Conservation (phyloP, 148 eudicot species). For the Rhododendron henanense region DNA sequence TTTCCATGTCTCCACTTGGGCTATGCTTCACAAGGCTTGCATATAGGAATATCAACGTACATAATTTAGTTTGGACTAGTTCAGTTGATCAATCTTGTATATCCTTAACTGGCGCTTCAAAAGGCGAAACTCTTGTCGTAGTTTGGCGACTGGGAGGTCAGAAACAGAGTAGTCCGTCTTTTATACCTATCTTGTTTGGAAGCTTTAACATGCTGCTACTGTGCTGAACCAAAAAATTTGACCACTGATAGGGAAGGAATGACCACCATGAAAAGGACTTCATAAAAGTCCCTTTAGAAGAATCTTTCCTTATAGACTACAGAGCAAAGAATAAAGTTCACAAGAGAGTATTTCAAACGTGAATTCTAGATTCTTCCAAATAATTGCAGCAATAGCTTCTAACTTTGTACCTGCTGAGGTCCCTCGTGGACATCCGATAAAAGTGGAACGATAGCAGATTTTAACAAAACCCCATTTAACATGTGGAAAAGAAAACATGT, state of each 20-base stretch:
- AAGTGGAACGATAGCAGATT: background rate
- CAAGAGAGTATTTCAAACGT: background rate
- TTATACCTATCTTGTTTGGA: background rate
- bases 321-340: background rate
- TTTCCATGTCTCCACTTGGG: background rate
- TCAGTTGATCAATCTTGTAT: too few species aligned
- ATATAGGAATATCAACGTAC: background rate
- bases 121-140: too few species aligned
- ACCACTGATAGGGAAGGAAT: background rate
- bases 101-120: background rate
- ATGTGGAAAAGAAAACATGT: background rate
- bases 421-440: too few species aligned
- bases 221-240: background rate
- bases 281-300: background rate
- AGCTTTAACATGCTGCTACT: background rate
- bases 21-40: background rate
- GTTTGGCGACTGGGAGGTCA: background rate
- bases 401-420: background rate
- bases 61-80: too few species aligned
- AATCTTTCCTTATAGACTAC: background rate
- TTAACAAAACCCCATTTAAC: background rate
- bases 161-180: background rate
- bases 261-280: background rate
- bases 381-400: background rate
- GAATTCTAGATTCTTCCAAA: background rate